Evolutionary conservation across 1,284 basidiomycete genomes (phyloP).

Genomic region (Puccinia polysora): DNA sequence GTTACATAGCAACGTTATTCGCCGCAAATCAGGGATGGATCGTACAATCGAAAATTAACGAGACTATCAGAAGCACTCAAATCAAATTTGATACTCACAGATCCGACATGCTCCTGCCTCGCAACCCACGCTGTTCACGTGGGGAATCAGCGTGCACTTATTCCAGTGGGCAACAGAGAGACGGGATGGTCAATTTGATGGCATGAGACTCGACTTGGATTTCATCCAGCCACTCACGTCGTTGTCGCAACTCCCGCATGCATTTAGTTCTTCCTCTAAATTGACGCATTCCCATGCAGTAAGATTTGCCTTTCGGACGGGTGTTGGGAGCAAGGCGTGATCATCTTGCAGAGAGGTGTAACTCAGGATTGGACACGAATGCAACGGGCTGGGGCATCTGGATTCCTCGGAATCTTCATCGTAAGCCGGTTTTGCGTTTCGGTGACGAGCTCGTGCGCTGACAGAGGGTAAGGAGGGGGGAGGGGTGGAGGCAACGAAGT

Average conservation of each 20-base stretch:
- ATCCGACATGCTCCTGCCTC: constrained; percentile 6
- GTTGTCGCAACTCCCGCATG: constrained; percentile 20
- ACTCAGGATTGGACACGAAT: constrained; percentile 3
- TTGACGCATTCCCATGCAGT: constrained; percentile 15
- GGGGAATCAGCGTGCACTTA: constrained; percentile 5
- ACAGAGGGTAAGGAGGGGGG: not conserved
- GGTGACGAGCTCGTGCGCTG: constrained; percentile 7
- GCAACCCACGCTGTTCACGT: constrained; percentile 4
- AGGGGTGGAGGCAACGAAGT: not conserved
- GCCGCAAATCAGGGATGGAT: not conserved
- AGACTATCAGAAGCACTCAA: not conserved
- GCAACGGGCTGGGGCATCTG: constrained; percentile 17
- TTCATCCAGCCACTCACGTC: not conserved
- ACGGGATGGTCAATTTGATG: not conserved
- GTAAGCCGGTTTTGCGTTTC: not conserved
- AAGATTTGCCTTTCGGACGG: not conserved
- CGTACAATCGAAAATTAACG: not conserved
- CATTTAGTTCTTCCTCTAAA: constrained; percentile 15
- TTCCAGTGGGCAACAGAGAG: not conserved
- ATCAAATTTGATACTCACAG: not conserved
- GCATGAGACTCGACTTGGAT: too few relatives aligned
- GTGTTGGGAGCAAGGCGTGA: not conserved
- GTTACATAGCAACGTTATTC: not conserved
- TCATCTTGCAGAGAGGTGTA: not conserved
- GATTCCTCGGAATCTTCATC: constrained; percentile 15